Percentiles rank a stretch among this genome's conserved stretches.
Evolutionary conservation across 1,139 yeast genomes (phyloP).

Genomic region (Candida sojae): DNA sequence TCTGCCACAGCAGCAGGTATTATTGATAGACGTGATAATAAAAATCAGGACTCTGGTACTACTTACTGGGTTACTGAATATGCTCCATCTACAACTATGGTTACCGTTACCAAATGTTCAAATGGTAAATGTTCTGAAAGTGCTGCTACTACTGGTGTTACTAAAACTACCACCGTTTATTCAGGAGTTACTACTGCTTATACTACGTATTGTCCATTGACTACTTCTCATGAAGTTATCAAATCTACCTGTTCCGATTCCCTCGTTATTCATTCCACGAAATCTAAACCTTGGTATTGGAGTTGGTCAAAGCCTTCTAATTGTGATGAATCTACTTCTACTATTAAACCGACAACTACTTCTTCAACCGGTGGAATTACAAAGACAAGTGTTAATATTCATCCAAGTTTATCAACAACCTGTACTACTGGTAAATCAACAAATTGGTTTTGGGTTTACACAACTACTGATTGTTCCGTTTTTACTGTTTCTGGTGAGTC

Average conservation of each 20-base stretch:
- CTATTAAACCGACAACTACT: neutral
- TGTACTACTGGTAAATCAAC: neutral
- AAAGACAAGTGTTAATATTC: neutral
- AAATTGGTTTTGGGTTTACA: neutral
- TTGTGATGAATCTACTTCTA: slow-evolving; percentile 1
- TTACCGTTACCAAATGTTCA: slow-evolving; percentile 26
- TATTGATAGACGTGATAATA: neutral
- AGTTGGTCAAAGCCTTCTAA: neutral
- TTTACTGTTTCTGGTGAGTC: neutral
- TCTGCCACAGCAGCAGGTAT: neutral
- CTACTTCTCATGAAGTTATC: slow-evolving; percentile 9
- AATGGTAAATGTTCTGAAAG: slow-evolving; percentile 18
- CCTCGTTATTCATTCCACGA: neutral
- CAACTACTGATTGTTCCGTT: neutral
- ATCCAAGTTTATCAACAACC: neutral
- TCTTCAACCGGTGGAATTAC: neutral
- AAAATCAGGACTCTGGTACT: neutral
- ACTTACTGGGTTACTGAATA: slow-evolving; percentile 6
- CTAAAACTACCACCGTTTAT: slow-evolving; percentile 4
- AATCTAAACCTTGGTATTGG: neutral
- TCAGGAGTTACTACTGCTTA: slow-evolving; percentile 17
- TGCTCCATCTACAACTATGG: slow-evolving; percentile 15
- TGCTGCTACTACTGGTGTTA: slow-evolving; percentile 31
- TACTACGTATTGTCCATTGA: slow-evolving; percentile 29
- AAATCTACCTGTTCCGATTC: slow-evolving; percentile 1